Evolutionary conservation across 805 yeast species (phyloP).

Genomic region (Yarrowia sp.): DNA sequence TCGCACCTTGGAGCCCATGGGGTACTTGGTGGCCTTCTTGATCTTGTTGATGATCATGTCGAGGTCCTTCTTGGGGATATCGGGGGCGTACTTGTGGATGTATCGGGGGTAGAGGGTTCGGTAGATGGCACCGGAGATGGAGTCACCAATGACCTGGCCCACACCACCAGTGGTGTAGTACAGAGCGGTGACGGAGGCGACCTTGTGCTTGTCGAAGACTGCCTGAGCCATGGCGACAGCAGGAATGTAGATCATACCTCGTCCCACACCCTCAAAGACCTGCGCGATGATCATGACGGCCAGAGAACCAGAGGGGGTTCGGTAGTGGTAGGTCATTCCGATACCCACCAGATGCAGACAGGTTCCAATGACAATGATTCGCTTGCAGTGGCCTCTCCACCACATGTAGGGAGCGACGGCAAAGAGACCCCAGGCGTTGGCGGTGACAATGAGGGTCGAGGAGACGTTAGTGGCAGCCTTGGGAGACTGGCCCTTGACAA

Average conservation of each 20-base stretch:
- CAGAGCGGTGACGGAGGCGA: conserved; percentile 30
- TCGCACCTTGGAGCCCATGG: conserved; percentile 33
- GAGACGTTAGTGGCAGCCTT: conserved; percentile 36
- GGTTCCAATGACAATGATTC: conserved; percentile 26
- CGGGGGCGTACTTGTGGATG: conserved; percentile 34
- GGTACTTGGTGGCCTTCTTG: conserved; percentile 36
- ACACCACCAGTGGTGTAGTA: conserved; percentile 35
- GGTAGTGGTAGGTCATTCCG: conserved; percentile 34
- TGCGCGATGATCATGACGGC: conserved; percentile 36
- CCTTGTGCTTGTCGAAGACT: conserved; percentile 34
- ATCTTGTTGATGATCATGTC: conserved; percentile 37
- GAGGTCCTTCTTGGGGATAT: conserved; percentile 24
- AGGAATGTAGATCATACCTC: conserved; percentile 36
- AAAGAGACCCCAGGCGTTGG: conserved; percentile 32
- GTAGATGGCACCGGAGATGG: conserved; percentile 36
- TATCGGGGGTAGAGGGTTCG: conserved; percentile 30
- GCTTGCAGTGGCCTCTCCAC: conserved; percentile 37
- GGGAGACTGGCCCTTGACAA: conserved; percentile 31
- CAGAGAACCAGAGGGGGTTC: conserved; percentile 24
- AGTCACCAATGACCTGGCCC: conserved; percentile 26
- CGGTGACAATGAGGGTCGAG: conserved; percentile 31
- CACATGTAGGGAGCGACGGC: conserved; percentile 37
- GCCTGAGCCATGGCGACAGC: conserved; percentile 38
- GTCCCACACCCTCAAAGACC: conserved; percentile 37
- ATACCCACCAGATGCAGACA: conserved; percentile 30